These are phyloP conservation scores for Umbellularia californica DNA, from an alignment of 164 flowering plant species.

Conservation along the genomic window DNA sequence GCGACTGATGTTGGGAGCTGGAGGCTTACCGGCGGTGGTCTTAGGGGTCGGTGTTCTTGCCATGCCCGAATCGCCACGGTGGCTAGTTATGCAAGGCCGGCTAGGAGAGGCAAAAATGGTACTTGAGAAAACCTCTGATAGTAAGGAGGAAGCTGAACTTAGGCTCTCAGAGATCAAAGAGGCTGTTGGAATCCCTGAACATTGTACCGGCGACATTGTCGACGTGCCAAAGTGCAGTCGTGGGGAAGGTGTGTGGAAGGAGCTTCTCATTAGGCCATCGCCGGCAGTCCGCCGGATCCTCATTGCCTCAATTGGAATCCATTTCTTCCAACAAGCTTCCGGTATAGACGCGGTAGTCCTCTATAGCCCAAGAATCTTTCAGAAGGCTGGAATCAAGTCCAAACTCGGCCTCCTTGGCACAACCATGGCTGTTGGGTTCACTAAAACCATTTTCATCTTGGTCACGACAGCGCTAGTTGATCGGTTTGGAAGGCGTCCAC, in stretches of 20 bases:
- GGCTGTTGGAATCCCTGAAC: conserved; percentile 28
- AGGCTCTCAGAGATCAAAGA: conserved; percentile 24
- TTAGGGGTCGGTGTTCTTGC: conserved; percentile 12
- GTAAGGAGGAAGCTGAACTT: conserved; percentile 17
- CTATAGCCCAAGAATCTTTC: conserved; percentile 24
- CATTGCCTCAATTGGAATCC: conserved; percentile 25
- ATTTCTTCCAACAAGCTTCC: conserved; percentile 31
- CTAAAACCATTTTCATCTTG: conserved; percentile 23
- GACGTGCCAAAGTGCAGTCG: conserved; percentile 10
- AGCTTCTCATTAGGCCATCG: conserved; percentile 27
- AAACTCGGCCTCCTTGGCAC: conserved; percentile 19
- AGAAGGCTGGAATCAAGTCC: conserved; percentile 24
- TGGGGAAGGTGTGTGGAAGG: conserved; percentile 32
- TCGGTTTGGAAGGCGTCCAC: conserved; percentile 28
- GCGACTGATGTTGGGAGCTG: conserved; percentile 11
- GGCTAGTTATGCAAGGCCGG: conserved; percentile 38
- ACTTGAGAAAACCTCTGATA: conserved; percentile 24
- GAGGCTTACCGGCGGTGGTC: conserved; percentile 5
- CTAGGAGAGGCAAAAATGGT: conserved; percentile 30
- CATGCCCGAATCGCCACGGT: conserved; percentile 42
- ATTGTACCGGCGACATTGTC: conserved; percentile 21
- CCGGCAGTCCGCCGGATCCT: conserved; percentile 21
- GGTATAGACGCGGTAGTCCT: conserved; percentile 30
- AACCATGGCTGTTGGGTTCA: conserved; percentile 33
- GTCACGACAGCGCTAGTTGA: conserved; percentile 26